Base-by-base conservation (phyloP, 495 filamentous ascomycete species). In the Penicillium canescens region DNA sequence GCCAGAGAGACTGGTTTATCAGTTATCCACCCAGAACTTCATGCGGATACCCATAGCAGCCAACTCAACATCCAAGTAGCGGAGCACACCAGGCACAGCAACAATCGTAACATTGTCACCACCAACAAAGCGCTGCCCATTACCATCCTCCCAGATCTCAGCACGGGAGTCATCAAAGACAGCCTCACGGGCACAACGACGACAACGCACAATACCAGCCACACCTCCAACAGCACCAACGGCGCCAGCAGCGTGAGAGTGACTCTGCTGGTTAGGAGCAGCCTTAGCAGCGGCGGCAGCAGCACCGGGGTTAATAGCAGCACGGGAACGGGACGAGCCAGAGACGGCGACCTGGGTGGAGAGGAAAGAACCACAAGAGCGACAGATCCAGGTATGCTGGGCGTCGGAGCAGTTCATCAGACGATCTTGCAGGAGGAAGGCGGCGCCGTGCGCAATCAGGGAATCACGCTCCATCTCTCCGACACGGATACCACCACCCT, bases 391-490 rank as follows among this genome's bases (percentile, higher is more conserved):
- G 21, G 91, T 82, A 46, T 84, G 83, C 21, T 85, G 83, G 67
- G 94, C 90, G 68, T 98, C 94, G 42, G 90, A 95, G 74, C 94
- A 98, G 75, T 98, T 97, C 74, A 98, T 82, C 20, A 98, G 80
- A 35, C 94, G 89, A 68, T 98, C 94, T 65, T 98, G 94, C 12
- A 98, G 81, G 26, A 98, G 74, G 80, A 93, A 97, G 12, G 93
- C 93, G 12, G 92, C 89, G 6, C 94, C 94, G 75, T 98, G 94
- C 6, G 94, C 94, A 49, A 98, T 80, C 10, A 98, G 76, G 4
- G 92, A 89, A 71, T 98, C 94, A 54, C 94, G 86, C 75, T 98
- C 94, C 94, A 98, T 98, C 76, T 98, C 94, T 63, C 94, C 94
- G 26, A 98, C 93, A 77, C 94, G 89, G 63, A 98, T 96, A 84